These are phyloP conservation scores for Rhizopogon sp. DNA, from an alignment of 768 basidiomycete genomes.

Conservation along the genomic window DNA sequence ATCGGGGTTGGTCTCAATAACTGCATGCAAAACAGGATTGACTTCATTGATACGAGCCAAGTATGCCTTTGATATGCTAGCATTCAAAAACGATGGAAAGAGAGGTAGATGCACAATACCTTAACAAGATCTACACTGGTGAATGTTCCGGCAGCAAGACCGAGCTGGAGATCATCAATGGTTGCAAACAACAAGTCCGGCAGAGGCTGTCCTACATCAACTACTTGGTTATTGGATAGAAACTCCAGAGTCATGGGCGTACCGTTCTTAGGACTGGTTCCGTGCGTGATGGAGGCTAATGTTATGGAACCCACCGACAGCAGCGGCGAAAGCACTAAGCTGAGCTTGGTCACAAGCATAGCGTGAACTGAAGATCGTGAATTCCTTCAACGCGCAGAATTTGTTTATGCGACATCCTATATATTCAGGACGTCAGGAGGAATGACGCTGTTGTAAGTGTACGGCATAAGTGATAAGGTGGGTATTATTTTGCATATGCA, in stretches of 20 bases:
- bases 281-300: not conserved
- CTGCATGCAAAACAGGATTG: not conserved
- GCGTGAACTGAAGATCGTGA: not conserved
- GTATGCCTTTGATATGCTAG: not conserved
- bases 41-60: not conserved
- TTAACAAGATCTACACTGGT: not conserved
- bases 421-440: not conserved
- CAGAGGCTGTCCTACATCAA: not conserved
- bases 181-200: not conserved
- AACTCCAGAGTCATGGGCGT: not conserved
- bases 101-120: not conserved
- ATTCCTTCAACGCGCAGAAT: not conserved
- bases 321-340: not conserved
- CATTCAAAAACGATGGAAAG: not conserved
- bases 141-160: not conserved
- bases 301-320: not conserved
- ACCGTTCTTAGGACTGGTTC: conserved; percentile 1
- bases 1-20: not conserved
- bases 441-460: not conserved
- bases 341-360: not conserved
- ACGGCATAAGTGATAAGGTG: not conserved
- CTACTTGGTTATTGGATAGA: not conserved
- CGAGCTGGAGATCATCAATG: not conserved
- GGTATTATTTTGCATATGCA: not conserved
- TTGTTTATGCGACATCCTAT: not conserved